Evolutionary conservation across 192 early-diverging fungal genomes (phyloP).

Genomic region (Backusella tuberculispora): DNA sequence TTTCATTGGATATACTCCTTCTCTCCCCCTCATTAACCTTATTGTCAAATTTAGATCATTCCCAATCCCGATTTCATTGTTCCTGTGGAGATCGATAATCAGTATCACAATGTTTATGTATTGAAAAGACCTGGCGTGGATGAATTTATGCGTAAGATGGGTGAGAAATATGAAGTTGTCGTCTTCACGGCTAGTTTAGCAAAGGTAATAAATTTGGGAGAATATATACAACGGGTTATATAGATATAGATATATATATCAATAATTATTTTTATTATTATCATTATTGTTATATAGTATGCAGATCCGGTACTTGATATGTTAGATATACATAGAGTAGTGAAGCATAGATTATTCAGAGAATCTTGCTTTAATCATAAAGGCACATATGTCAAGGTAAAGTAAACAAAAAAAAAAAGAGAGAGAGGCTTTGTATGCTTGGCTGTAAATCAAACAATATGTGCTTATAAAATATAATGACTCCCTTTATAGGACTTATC

Average conservation of each 20-base stretch:
- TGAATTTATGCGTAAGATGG: constrained; percentile 77
- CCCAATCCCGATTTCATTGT: constrained; percentile 78
- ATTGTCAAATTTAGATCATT: constrained; percentile 25
- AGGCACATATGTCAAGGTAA: constrained; percentile 88
- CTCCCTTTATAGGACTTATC: constrained; percentile 64
- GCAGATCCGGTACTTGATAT: constrained; percentile 89
- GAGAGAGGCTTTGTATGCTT: not conserved
- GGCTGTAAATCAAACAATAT: not conserved
- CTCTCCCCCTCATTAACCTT: constrained; percentile 5
- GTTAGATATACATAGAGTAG: constrained; percentile 73
- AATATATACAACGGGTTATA: not conserved
- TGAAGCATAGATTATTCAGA: constrained; percentile 87
- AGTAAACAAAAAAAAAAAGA: not conserved
- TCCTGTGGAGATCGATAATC: constrained; percentile 80
- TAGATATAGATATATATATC: not conserved
- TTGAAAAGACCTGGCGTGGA: constrained; percentile 88
- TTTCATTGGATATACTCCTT: not conserved
- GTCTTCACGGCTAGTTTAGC: constrained; percentile 87
- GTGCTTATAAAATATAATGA: no score
- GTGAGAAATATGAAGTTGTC: constrained; percentile 82
- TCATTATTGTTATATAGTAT: constrained; percentile 56
- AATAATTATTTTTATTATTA: constrained; percentile 15
- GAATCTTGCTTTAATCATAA: constrained; percentile 86
- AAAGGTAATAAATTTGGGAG: constrained; percentile 48
- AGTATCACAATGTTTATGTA: constrained; percentile 85